Conservation (phyloP, 352 stramenopile species). For the Globisporangium sylvaticum region DNA sequence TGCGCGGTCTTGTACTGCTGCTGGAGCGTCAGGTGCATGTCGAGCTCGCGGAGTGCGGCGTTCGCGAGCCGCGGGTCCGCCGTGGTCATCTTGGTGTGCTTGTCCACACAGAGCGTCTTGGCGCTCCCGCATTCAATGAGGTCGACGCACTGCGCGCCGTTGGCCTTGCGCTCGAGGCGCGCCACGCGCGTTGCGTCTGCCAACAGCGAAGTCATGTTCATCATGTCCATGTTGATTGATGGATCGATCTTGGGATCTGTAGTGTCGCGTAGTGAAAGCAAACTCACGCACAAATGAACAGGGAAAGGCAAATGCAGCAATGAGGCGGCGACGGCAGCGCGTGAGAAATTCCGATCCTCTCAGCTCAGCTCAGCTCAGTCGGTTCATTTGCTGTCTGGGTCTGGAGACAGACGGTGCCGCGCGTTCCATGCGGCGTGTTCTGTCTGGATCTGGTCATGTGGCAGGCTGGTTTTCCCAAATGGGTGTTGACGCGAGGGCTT, state of each 20-base stretch:
- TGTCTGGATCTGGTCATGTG: neutral
- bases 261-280: neutral
- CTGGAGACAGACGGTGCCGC: neutral
- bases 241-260: neutral
- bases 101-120: conserved; percentile 43
- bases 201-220: neutral
- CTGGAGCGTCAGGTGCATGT: conserved; percentile 53
- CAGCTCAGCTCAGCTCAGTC: neutral
- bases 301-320: neutral
- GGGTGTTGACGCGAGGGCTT: neutral
- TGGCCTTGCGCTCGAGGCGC: conserved; percentile 32
- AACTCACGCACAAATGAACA: neutral
- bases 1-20: conserved; percentile 8
- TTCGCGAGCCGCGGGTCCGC: conserved; percentile 18
- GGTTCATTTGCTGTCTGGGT: neutral
- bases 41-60: conserved; percentile 58
- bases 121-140: conserved; percentile 35
- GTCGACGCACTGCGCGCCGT: conserved; percentile 48
- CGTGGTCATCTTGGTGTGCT: conserved; percentile 48
- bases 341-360: neutral
- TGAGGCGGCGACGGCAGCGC: neutral
- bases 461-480: neutral
- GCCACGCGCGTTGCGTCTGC: conserved; percentile 4
- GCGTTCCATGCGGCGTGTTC: neutral
- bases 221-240: neutral